phyloP scores from a whole-genome alignment of 257 asterid genomes.

The Catharanthus roseus region DNA sequence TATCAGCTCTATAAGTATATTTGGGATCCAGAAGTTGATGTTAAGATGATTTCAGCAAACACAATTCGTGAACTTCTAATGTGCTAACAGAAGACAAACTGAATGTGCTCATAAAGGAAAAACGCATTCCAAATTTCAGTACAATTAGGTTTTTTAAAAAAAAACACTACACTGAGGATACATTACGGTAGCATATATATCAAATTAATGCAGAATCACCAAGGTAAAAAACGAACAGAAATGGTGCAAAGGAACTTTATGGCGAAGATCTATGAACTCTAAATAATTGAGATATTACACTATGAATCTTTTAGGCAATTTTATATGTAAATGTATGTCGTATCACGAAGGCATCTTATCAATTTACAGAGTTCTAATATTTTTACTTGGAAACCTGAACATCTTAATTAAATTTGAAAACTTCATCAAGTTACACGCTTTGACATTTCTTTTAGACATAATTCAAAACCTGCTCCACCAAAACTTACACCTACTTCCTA shows the following conservation, averaged over 20 bases:
- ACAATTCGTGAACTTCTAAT: neutral
- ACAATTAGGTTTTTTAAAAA: no score
- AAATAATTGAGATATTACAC: neutral
- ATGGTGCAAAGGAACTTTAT: neutral
- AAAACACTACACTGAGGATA: no score
- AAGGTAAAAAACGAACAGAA: neutral
- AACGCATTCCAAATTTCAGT: neutral
- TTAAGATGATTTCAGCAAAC: neutral
- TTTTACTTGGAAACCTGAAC: neutral
- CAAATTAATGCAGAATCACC: neutral
- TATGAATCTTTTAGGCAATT: neutral
- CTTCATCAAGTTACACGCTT: neutral
- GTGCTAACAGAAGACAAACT: neutral
- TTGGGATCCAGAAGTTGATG: neutral
- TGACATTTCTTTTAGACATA: neutral
- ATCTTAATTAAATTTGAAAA: neutral
- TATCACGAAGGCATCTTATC: neutral
- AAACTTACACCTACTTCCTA: no score
- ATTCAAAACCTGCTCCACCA: neutral
- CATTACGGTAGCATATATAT: neutral
- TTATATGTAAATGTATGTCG: neutral
- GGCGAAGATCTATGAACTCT: neutral
- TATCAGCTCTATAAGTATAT: neutral
- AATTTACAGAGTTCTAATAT: neutral
- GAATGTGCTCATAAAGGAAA: neutral